phyloP scores from a whole-genome alignment of 2,329 filamentous ascomycete species.

The Bipolaris oryzae region DNA sequence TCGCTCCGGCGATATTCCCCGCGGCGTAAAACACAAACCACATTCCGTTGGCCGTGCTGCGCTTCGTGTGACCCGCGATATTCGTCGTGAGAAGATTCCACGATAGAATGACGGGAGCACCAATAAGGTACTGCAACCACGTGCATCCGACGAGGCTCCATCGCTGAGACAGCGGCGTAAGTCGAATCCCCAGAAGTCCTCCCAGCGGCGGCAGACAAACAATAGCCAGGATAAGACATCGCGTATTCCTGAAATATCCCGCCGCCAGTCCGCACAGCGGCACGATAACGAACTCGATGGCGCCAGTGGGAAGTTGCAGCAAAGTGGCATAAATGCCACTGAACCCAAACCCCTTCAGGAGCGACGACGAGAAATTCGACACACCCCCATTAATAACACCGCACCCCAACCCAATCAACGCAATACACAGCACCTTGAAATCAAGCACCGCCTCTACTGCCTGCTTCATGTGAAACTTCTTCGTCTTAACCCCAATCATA shows the following conservation, averaged over 20 bases:
- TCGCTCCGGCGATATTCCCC: slow-evolving; percentile 57
- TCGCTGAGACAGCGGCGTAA: slow-evolving; percentile 54
- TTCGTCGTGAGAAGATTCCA: slow-evolving; percentile 57
- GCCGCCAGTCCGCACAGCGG: slow-evolving; percentile 45
- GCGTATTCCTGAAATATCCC: slow-evolving; percentile 37
- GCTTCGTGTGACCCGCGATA: slow-evolving; percentile 59
- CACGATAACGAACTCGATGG: slow-evolving; percentile 52
- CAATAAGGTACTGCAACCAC: slow-evolving; percentile 59
- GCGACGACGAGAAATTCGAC: slow-evolving; percentile 56
- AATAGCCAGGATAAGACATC: slow-evolving; percentile 44
- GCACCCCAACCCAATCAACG: slow-evolving; percentile 51
- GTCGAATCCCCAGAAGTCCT: slow-evolving; percentile 58
- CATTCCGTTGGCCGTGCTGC: slow-evolving; percentile 56
- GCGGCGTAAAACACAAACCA: slow-evolving; percentile 58
- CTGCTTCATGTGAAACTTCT: slow-evolving; percentile 45
- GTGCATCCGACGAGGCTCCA: slow-evolving; percentile 59
- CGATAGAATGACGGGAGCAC: slow-evolving; percentile 57
- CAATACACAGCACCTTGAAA: slow-evolving; percentile 49
- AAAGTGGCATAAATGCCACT: slow-evolving; percentile 51
- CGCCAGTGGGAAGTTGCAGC: slow-evolving; percentile 53
- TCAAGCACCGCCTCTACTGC: slow-evolving; percentile 52
- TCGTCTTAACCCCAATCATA: slow-evolving; percentile 53
- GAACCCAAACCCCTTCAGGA: slow-evolving; percentile 55
- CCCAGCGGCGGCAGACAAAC: slow-evolving; percentile 56
- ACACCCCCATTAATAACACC: slow-evolving; percentile 60